A percentile compares a stretch with the other conserved stretches of the same genome.
These are phyloP conservation scores for Thymus quinquecostatus DNA, from an alignment of 257 asterid genomes.

Conservation along the genomic window DNA sequence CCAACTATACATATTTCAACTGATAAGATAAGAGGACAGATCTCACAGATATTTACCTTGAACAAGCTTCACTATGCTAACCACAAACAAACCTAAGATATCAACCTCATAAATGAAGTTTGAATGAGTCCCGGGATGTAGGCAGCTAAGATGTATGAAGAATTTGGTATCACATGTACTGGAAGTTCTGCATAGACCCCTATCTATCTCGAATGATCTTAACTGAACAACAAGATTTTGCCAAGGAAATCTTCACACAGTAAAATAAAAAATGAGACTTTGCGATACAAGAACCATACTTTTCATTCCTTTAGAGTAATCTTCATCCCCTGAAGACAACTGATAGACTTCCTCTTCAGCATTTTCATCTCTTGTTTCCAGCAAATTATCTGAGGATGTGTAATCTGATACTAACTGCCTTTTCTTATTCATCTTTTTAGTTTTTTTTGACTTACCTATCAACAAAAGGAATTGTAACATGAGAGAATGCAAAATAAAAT, in stretches of 20 bases:
- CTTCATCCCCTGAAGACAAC: conserved; percentile 92
- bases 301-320: conserved; percentile 77
- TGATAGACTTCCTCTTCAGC: conserved; percentile 60
- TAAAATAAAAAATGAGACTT: conserved; percentile 13
- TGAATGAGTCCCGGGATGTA: neutral
- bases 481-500: neutral
- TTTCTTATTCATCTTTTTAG: conserved; percentile 42
- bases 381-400: conserved; percentile 34
- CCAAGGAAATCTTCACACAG: neutral
- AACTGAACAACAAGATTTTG: neutral
- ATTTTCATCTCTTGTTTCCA: conserved; percentile 43
- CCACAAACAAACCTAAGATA: neutral
- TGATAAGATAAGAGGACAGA: neutral
- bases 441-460: conserved; percentile 55
- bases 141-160: conserved; percentile 6
- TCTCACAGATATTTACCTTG: neutral
- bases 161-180: neutral
- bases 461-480: conserved; percentile 21
- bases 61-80: too few species aligned
- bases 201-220: neutral
- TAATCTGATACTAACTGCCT: conserved; percentile 31
- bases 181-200: neutral
- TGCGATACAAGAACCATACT: conserved; percentile 51
- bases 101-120: neutral
- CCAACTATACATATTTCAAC: neutral